phyloP scores from a whole-genome alignment of 2,329 filamentous ascomycete genomes.

The Penicillium sclerotigenum region DNA sequence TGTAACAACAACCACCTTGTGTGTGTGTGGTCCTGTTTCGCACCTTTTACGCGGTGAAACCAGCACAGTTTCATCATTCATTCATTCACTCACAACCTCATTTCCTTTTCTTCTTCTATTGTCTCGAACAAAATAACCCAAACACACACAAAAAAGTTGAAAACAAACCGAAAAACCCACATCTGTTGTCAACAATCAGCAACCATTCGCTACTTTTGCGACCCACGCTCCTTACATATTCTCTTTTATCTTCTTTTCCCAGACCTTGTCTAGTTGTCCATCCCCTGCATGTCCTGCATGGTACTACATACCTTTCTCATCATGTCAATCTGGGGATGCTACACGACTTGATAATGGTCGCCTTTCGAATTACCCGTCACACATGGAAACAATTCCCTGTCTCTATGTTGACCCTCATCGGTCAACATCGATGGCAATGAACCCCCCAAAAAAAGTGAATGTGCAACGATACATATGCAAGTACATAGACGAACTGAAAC shows the following conservation, averaged over 20 bases:
- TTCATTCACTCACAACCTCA: constrained; percentile 8
- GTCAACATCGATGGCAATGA: constrained; percentile 5
- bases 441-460: constrained; percentile 19
- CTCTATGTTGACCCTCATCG: constrained; percentile 1
- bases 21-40: neutral
- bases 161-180: constrained; percentile 1
- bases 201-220: constrained; percentile 8
- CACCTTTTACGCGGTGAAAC: constrained; percentile 8
- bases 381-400: constrained; percentile 9
- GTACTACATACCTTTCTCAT: neutral
- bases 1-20: neutral
- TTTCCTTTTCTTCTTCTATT: constrained; percentile 14
- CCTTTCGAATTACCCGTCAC: constrained; percentile 18
- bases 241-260: constrained; percentile 14
- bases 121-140: neutral
- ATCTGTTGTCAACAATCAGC: neutral
- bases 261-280: constrained; percentile 8
- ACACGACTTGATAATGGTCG: constrained; percentile 9
- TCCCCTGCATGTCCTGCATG: neutral
- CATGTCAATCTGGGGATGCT: neutral
- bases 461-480: constrained; percentile 25
- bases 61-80: constrained; percentile 8
- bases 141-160: neutral
- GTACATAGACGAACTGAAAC: constrained; percentile 28
- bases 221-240: constrained; percentile 17